A percentile compares a stretch with the other conserved stretches of the same genome.
phyloP scores from a whole-genome alignment of 2,329 filamentous ascomycete genomes.

The Colletotrichum spaethianum region DNA sequence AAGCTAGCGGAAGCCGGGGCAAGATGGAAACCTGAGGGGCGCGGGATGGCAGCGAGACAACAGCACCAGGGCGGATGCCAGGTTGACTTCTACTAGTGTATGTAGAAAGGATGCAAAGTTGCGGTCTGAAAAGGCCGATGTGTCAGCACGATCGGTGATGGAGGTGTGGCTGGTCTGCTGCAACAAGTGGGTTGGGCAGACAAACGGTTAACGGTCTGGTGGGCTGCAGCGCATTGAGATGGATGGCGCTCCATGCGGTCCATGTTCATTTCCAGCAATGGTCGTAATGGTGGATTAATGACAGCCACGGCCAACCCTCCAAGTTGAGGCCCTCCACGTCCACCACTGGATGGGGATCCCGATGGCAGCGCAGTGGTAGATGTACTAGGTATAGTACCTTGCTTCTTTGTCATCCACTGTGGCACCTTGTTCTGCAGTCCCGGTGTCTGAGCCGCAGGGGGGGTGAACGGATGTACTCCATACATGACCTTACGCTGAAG shows the following conservation, averaged over 20 bases:
- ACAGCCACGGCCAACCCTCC: constrained; percentile 16
- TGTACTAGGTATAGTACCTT: neutral
- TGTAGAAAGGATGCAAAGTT: constrained; percentile 30
- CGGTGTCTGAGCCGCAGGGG: constrained; percentile 36
- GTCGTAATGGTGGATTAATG: constrained; percentile 27
- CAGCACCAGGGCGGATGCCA: neutral
- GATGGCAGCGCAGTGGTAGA: constrained; percentile 3
- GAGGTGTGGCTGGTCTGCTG: constrained; percentile 10
- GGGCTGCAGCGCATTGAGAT: constrained; percentile 13
- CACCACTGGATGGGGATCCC: constrained; percentile 7
- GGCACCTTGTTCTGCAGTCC: constrained; percentile 30
- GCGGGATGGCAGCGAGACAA: constrained; percentile 2
- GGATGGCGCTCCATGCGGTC: neutral
- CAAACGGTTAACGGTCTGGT: constrained; percentile 7
- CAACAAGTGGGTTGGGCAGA: constrained; percentile 2
- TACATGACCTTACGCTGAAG: constrained; percentile 39
- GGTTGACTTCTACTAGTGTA: constrained; percentile 15
- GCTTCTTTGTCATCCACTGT: neutral
- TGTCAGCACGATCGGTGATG: constrained; percentile 28
- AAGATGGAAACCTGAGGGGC: constrained; percentile 17
- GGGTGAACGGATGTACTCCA: constrained; percentile 34
- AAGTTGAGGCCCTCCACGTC: constrained; percentile 37
- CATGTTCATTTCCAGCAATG: neutral
- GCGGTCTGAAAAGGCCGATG: constrained; percentile 33
- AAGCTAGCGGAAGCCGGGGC: constrained; percentile 11